A percentile compares a stretch with the other conserved stretches of the same genome.
These are phyloP conservation scores for Jatropha curcas DNA, from an alignment of 345 rosid genomes.

Conservation along the genomic window DNA sequence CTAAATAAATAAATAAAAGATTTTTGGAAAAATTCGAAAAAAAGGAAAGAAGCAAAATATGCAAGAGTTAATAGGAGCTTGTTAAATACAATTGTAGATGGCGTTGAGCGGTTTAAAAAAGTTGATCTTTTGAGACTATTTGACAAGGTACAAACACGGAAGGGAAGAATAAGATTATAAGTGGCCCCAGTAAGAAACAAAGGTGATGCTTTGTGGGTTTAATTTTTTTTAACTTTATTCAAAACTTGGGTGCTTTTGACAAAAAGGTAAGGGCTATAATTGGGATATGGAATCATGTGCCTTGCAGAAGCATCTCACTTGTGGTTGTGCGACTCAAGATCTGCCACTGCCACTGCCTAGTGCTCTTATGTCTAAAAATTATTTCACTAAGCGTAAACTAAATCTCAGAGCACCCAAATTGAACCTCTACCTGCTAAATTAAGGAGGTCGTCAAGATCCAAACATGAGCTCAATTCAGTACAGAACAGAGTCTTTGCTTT, in stretches of 20 bases:
- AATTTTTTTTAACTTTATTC: constrained; percentile 28
- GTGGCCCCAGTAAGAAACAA: constrained; percentile 5
- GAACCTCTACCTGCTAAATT: too few relatives aligned
- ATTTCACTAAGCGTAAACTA: too few relatives aligned
- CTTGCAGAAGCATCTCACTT: constrained; percentile 23
- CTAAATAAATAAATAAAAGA: too few relatives aligned
- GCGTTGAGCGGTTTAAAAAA: neutral
- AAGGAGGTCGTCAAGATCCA: too few relatives aligned
- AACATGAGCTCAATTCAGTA: too few relatives aligned
- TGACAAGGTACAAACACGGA: neutral
- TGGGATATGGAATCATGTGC: constrained; percentile 37
- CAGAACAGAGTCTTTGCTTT: too few relatives aligned
- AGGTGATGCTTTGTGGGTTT: constrained; percentile 26
- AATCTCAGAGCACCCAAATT: too few relatives aligned
- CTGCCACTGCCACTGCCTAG: too few relatives aligned
- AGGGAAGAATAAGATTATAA: constrained; percentile 19
- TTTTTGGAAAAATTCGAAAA: too few relatives aligned
- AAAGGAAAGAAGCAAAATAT: too few relatives aligned
- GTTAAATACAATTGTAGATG: neutral
- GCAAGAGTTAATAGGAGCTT: neutral
- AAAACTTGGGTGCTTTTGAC: constrained; percentile 38
- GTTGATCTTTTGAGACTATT: neutral
- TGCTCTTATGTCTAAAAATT: too few relatives aligned
- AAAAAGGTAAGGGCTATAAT: constrained; percentile 23
- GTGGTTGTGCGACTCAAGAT: neutral